Conservation (phyloP, 2,329 filamentous ascomycete genomes). For the Juglanconis oblonga region DNA sequence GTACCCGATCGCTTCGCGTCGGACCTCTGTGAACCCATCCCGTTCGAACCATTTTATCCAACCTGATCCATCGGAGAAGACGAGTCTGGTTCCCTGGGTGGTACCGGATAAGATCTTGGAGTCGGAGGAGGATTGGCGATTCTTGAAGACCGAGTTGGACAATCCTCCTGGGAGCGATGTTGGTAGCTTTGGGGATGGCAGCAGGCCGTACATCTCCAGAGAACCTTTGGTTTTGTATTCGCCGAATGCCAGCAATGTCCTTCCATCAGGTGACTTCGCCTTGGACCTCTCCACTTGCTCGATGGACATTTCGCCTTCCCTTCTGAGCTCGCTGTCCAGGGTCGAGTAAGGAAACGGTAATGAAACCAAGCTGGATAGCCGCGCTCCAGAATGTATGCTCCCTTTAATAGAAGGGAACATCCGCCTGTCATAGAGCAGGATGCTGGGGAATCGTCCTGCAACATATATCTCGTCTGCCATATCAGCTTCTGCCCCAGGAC, state of each 20-base stretch:
- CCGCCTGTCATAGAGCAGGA: constrained; percentile 84
- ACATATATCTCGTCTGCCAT: constrained; percentile 81
- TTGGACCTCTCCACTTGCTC: constrained; percentile 55
- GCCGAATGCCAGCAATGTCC: constrained; percentile 77
- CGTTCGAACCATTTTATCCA: constrained; percentile 88
- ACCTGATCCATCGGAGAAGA: constrained; percentile 80
- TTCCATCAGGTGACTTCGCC: constrained; percentile 41
- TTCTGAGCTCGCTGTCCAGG: constrained; percentile 56
- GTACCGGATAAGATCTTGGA: constrained; percentile 80
- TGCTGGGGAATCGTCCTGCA: constrained; percentile 82
- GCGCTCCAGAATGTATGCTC: constrained; percentile 80
- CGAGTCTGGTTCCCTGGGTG: constrained; percentile 77
- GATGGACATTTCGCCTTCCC: constrained; percentile 51
- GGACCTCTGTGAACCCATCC: constrained; percentile 66
- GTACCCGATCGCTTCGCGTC: constrained; percentile 53
- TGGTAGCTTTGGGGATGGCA: constrained; percentile 19
- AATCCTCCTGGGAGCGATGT: constrained; percentile 28
- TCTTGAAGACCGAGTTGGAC: constrained; percentile 60
- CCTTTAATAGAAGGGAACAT: constrained; percentile 75
- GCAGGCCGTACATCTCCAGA: constrained; percentile 77
- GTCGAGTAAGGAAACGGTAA: constrained; percentile 67
- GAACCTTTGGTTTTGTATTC: constrained; percentile 91
- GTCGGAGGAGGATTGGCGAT: constrained; percentile 77
- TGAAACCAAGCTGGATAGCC: constrained; percentile 69
- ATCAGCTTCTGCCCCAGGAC: constrained; percentile 46